Percentiles rank a stretch among this genome's conserved stretches.
Conservation (phyloP, 306 rosid genomes). For the Castanea crenata region DNA sequence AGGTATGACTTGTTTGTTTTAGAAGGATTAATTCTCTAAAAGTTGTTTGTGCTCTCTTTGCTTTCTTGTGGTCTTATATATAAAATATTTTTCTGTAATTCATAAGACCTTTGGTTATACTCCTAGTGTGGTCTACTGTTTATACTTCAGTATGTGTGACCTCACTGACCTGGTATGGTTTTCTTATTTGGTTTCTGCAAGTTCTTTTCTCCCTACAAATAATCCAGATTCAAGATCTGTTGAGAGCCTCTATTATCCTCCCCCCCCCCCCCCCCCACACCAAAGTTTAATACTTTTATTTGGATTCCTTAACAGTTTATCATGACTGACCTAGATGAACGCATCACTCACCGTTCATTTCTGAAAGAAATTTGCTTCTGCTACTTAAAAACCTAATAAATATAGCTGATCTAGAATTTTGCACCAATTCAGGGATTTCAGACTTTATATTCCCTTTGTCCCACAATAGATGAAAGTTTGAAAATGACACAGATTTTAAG, state of each 20-base stretch:
- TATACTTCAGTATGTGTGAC: neutral
- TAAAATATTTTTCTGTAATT: neutral
- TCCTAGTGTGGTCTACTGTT: neutral
- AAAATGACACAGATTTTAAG: no score
- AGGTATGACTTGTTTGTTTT: neutral
- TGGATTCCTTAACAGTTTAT: neutral
- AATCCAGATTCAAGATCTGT: neutral
- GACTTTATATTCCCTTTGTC: no score
- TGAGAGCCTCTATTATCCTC: no score
- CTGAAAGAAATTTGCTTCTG: neutral
- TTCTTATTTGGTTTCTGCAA: neutral
- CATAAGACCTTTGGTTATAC: neutral
- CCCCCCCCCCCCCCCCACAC: neutral
- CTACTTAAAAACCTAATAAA: neutral
- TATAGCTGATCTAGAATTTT: neutral
- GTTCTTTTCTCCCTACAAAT: neutral
- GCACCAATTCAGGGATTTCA: neutral
- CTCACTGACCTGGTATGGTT: neutral
- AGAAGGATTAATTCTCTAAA: neutral
- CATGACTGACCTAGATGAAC: neutral
- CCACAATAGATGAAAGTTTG: no score
- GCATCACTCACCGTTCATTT: neutral
- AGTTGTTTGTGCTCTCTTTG: neutral
- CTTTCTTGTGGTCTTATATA: neutral
- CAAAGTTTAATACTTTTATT: neutral